A percentile compares a stretch with the other conserved stretches of the same genome.
phyloP scores from a whole-genome alignment of 176 grass and related monocot genomes.

The Eragrostis curvula region DNA sequence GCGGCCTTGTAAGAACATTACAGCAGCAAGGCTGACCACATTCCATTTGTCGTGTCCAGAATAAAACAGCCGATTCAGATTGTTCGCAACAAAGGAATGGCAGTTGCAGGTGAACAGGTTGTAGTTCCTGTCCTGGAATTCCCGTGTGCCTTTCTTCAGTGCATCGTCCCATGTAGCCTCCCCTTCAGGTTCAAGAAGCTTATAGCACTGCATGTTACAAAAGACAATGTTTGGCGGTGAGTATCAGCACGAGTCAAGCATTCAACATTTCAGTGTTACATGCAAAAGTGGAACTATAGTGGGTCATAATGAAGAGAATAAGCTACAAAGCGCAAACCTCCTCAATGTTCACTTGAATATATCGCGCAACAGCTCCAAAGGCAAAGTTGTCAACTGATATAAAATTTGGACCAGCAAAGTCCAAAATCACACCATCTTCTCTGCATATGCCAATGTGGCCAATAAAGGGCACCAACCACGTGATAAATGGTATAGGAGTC shows the following conservation, averaged over 20 bases:
- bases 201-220: conserved; percentile 54
- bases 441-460: conserved; percentile 93
- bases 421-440: conserved; percentile 96
- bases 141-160: conserved; percentile 70
- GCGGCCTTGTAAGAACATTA: conserved; percentile 68
- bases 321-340: conserved; percentile 53
- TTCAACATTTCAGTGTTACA: neutral
- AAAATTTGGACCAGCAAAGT: conserved; percentile 92
- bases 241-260: neutral
- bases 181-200: conserved; percentile 59
- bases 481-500: conserved; percentile 92
- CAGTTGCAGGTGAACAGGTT: conserved; percentile 97
- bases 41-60: conserved; percentile 75
- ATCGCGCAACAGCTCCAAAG: conserved; percentile 78
- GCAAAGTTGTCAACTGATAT: conserved; percentile 93
- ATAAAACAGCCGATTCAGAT: conserved; percentile 76
- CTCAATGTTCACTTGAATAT: conserved; percentile 73
- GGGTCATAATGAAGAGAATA: neutral
- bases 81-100: conserved; percentile 91
- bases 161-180: conserved; percentile 67
- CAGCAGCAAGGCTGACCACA: conserved; percentile 73
- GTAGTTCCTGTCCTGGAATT: conserved; percentile 88
- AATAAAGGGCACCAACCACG: conserved; percentile 91
- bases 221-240: neutral
- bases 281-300: neutral